These are phyloP conservation scores for Cucurbita ficifolia DNA, from an alignment of 306 rosid genomes.

Conservation along the genomic window DNA sequence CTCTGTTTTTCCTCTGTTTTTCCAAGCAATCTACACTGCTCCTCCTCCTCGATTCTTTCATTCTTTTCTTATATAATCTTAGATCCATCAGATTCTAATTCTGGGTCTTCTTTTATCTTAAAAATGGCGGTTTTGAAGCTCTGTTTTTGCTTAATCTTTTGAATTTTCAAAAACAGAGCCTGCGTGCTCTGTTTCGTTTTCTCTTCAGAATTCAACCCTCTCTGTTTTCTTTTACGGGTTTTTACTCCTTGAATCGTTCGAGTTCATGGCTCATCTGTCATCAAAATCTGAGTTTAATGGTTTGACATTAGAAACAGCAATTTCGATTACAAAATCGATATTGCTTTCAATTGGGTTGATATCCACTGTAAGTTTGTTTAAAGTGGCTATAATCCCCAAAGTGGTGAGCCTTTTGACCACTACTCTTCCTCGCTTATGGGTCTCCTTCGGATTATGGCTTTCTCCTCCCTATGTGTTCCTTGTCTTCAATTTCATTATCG, in stretches of 20 bases:
- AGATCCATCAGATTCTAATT: neutral
- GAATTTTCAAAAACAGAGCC: neutral
- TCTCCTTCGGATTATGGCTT: conserved; percentile 28
- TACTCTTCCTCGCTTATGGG: conserved; percentile 45
- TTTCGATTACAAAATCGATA: conserved; percentile 35
- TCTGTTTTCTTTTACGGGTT: too few species aligned
- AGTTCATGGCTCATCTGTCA: neutral
- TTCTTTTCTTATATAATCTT: neutral
- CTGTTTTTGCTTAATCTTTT: conserved; percentile 4
- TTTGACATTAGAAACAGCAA: conserved; percentile 31
- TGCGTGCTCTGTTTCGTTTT: neutral
- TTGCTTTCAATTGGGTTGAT: conserved; percentile 38
- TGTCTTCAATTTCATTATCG: conserved; percentile 60
- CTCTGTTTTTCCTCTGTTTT: neutral
- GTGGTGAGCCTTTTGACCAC: conserved; percentile 27
- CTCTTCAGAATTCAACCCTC: neutral
- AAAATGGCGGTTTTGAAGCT: conserved; percentile 15
- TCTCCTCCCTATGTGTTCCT: conserved; percentile 48
- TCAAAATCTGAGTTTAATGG: neutral
- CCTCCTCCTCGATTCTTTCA: neutral
- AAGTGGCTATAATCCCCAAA: conserved; percentile 45
- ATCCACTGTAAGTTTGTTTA: conserved; percentile 38
- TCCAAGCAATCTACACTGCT: neutral
- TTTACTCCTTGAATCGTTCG: neutral
- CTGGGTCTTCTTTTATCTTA: neutral